Evolutionary conservation across 176 grass and related monocot genomes (phyloP).

Genomic region (Saccharum officinarum): DNA sequence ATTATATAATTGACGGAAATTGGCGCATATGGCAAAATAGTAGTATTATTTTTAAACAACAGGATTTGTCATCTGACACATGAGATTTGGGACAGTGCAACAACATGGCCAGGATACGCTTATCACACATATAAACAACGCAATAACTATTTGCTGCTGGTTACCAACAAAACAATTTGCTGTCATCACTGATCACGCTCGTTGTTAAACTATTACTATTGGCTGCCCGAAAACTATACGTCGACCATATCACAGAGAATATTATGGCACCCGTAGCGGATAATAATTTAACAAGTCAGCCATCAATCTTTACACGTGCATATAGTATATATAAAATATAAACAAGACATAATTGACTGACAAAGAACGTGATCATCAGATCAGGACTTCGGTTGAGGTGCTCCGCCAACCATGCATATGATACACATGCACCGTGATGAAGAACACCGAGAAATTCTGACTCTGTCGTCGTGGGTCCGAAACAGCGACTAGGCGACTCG

Average conservation of each 20-base stretch:
- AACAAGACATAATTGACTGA: not conserved
- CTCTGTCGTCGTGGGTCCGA: not conserved
- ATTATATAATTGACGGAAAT: no score
- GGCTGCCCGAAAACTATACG: not conserved
- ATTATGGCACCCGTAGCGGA: not conserved
- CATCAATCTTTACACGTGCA: not conserved
- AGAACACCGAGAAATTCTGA: constrained; percentile 19
- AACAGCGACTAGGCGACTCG: not conserved
- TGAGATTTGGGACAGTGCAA: no score
- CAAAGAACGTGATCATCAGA: not conserved
- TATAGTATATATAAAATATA: not conserved
- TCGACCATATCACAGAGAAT: not conserved
- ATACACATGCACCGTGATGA: not conserved
- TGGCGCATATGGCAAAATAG: no score
- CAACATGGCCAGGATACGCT: no score
- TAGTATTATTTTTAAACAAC: no score
- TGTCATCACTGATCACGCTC: not conserved
- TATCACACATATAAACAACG: no score
- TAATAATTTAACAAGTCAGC: not conserved
- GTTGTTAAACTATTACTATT: not conserved
- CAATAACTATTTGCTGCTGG: no score
- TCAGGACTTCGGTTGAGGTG: no score
- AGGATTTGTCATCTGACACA: no score
- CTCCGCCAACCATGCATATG: not conserved
- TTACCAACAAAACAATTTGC: not conserved